Evolutionary conservation across 192 early-diverging fungal genomes (phyloP).

Genomic region (Coemansia aciculifera): DNA sequence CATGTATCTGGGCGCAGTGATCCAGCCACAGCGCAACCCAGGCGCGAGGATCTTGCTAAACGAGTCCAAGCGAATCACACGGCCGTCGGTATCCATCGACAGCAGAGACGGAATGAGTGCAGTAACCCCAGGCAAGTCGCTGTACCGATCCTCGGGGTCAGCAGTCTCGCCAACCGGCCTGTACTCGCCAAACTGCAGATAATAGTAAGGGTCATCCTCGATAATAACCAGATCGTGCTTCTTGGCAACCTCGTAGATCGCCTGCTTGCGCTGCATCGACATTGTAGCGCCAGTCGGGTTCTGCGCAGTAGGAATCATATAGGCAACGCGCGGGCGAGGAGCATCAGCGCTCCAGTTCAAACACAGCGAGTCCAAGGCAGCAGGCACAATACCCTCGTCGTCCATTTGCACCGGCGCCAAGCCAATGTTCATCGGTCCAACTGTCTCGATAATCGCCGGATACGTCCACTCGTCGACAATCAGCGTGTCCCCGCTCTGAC

Average conservation of each 20-base stretch:
- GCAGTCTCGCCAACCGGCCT: slow-evolving; percentile 5
- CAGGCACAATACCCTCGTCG: slow-evolving; percentile 64
- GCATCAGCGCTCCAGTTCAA: slow-evolving; percentile 22
- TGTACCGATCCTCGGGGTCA: slow-evolving; percentile 24
- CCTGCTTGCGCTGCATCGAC: slow-evolving; percentile 70
- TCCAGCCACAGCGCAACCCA: slow-evolving; percentile 84
- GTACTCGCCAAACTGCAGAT: slow-evolving; percentile 69
- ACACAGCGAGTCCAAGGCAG: slow-evolving; percentile 56
- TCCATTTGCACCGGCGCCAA: slow-evolving; percentile 60
- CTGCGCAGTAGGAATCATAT: slow-evolving; percentile 82
- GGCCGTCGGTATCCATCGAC: slow-evolving; percentile 85
- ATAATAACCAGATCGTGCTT: slow-evolving; percentile 81
- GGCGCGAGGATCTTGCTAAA: slow-evolving; percentile 91
- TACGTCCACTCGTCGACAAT: slow-evolving; percentile 70
- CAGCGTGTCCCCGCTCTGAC: slow-evolving; percentile 60
- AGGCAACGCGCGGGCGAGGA: slow-evolving; percentile 59
- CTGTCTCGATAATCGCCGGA: slow-evolving; percentile 58
- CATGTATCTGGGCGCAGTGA: slow-evolving; percentile 66
- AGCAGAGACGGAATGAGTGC: slow-evolving; percentile 71
- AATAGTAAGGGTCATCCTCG: slow-evolving; percentile 97
- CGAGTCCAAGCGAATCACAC: slow-evolving; percentile 89
- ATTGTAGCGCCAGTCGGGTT: slow-evolving; percentile 91
- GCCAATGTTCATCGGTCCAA: slow-evolving; percentile 55
- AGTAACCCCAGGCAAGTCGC: slow-evolving; percentile 21
- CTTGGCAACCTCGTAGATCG: slow-evolving; percentile 74